Conservation (phyloP, 2,329 filamentous ascomycete genomes). For the Fusarium transvaalense region DNA sequence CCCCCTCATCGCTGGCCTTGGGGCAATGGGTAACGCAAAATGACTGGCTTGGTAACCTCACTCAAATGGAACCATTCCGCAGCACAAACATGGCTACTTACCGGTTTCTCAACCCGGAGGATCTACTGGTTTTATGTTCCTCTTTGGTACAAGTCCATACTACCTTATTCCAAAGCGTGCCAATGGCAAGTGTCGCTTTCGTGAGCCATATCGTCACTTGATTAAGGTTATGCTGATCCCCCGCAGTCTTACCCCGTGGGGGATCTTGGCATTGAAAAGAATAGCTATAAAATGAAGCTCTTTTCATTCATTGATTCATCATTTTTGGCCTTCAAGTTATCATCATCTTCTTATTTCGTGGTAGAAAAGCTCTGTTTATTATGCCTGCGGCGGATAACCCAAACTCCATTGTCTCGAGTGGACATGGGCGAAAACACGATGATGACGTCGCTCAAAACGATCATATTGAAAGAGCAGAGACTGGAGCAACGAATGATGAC, state of each 20-base stretch:
- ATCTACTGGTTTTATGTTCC: not conserved
- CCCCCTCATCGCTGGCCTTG: not conserved
- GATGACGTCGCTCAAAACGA: slow-evolving; percentile 12
- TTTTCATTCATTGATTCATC: not conserved
- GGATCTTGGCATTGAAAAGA: slow-evolving; percentile 5
- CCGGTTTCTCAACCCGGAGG: not conserved
- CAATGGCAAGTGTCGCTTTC: not conserved
- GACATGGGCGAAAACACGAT: not conserved
- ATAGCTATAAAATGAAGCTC: not conserved
- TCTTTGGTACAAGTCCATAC: slow-evolving; percentile 5
- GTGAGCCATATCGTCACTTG: not conserved
- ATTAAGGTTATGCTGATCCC: slow-evolving; percentile 21
- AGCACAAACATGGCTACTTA: not conserved
- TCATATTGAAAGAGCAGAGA: slow-evolving; percentile 34
- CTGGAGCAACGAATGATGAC: slow-evolving; percentile 18
- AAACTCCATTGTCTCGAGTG: not conserved
- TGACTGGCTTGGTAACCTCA: not conserved
- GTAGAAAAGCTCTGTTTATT: not conserved
- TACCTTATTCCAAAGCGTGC: not conserved
- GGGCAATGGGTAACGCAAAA: not conserved
- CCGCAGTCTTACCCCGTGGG: slow-evolving; percentile 31
- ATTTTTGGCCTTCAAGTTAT: not conserved
- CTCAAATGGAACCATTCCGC: too few species aligned
- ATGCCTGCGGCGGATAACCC: not conserved
- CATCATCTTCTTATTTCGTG: accelerated